Evolutionary conservation across 441 rosid genomes (phyloP).

Genomic region (Kokia cookei): DNA sequence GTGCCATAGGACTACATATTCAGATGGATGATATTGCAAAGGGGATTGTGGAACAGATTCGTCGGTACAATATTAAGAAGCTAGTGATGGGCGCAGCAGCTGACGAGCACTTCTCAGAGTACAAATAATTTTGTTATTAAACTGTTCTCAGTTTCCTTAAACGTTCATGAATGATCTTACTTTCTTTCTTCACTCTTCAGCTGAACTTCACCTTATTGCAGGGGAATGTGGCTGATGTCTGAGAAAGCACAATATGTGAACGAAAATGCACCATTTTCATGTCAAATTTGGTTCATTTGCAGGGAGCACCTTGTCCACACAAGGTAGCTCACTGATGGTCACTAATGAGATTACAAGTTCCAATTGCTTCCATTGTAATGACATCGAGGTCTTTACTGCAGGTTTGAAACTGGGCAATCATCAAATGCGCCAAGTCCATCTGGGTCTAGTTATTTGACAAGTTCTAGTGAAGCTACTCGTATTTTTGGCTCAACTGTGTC

Average conservation of each 20-base stretch:
- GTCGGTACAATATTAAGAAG: slow-evolving; percentile 19
- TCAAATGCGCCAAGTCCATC: slow-evolving; percentile 18
- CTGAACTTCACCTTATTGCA: slow-evolving; percentile 21
- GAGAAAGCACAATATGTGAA: slow-evolving; percentile 48
- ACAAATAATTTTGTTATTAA: slow-evolving; percentile 8
- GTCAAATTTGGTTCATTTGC: slow-evolving; percentile 61
- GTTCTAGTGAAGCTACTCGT: slow-evolving; percentile 10
- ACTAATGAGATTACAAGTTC: neutral
- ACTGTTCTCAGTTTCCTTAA: slow-evolving; percentile 2
- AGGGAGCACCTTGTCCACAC: slow-evolving; percentile 40
- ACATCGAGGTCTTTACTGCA: slow-evolving; percentile 1
- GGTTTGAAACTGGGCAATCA: slow-evolving; percentile 12
- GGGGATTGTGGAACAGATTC: slow-evolving; percentile 60
- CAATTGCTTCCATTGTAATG: neutral
- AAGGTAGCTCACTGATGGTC: slow-evolving; percentile 30
- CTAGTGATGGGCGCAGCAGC: slow-evolving; percentile 42
- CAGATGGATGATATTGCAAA: slow-evolving; percentile 41
- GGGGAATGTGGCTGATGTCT: slow-evolving; percentile 56
- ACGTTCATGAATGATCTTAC: neutral
- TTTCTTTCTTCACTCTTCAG: neutral
- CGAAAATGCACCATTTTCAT: slow-evolving; percentile 38
- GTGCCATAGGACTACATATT: slow-evolving; percentile 30
- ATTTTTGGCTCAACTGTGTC: neutral
- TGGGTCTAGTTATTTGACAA: slow-evolving; percentile 10
- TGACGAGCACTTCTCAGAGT: slow-evolving; percentile 48